phyloP scores from a whole-genome alignment of 768 basidiomycete species.

The Imleria badia region DNA sequence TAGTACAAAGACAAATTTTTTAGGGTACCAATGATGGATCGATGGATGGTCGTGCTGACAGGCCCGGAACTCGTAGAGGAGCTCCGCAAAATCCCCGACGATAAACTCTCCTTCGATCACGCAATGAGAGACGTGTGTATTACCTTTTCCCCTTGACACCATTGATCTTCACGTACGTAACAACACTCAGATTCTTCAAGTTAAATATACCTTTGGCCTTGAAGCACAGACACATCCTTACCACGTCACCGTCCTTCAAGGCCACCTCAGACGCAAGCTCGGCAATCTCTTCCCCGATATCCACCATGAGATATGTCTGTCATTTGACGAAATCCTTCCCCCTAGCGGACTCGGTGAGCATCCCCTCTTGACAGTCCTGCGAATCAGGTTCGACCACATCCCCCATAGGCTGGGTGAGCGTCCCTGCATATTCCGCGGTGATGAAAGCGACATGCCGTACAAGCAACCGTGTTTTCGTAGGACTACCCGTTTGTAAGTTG shows the following conservation, averaged over 20 bases:
- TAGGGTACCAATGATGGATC: constrained; percentile 42
- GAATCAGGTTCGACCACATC: constrained; percentile 7
- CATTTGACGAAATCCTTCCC: constrained; percentile 32
- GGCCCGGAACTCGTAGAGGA: constrained; percentile 48
- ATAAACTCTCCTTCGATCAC: constrained; percentile 43
- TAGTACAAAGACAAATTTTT: constrained; percentile 38
- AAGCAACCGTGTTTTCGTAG: constrained; percentile 44
- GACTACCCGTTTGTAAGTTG: constrained; percentile 36
- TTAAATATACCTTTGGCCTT: constrained; percentile 38
- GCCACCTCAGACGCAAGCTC: constrained; percentile 36
- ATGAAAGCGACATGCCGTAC: constrained; percentile 36
- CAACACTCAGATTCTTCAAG: constrained; percentile 33
- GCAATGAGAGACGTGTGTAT: constrained; percentile 40
- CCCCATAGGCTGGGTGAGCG: constrained; percentile 30
- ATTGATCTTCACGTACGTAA: constrained; percentile 19
- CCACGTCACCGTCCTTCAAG: constrained; percentile 34
- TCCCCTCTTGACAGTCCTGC: constrained; percentile 1
- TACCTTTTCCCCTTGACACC: not conserved
- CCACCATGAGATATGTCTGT: constrained; percentile 32
- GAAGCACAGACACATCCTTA: constrained; percentile 35
- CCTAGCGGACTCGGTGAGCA: constrained; percentile 18
- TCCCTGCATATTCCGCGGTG: constrained; percentile 29
- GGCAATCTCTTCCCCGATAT: constrained; percentile 32
- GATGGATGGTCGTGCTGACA: constrained; percentile 47
- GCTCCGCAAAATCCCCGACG: constrained; percentile 46